phyloP scores from a whole-genome alignment of 441 rosid genomes.

The Erodium texanum region DNA sequence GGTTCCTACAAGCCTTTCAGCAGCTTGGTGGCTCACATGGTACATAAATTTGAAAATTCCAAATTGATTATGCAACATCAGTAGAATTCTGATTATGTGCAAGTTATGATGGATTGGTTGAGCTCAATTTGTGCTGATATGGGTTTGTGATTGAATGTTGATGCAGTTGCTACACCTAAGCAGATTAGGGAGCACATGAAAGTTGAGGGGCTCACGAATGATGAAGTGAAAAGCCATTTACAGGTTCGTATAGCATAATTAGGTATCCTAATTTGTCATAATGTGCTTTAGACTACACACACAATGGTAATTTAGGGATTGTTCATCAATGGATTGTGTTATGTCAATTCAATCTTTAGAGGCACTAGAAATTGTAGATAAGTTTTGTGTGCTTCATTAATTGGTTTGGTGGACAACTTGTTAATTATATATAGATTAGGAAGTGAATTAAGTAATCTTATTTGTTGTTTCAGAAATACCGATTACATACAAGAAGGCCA shows the following conservation, averaged over 20 bases:
- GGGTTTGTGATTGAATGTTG: constrained; percentile 4
- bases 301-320: no score
- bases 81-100: no score
- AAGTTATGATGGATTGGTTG: no score
- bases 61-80: no score
- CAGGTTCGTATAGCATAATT: constrained; percentile 39
- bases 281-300: no score
- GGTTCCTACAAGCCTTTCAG: constrained; percentile 67
- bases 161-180: constrained; percentile 82
- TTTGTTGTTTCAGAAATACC: constrained; percentile 56
- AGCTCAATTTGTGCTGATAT: not conserved
- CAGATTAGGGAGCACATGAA: constrained; percentile 91
- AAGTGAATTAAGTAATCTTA: no score
- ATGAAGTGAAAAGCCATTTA: constrained; percentile 97
- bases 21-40: constrained; percentile 90
- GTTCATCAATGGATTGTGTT: no score
- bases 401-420: no score
- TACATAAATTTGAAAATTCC: constrained; percentile 16
- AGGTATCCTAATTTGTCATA: no score
- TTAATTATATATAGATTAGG: not conserved
- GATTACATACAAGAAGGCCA: constrained; percentile 83
- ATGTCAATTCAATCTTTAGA: no score
- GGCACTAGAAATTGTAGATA: no score
- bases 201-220: constrained; percentile 86
- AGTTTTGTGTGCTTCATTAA: no score